These are phyloP conservation scores for Ilyonectria robusta DNA, from an alignment of 2,329 filamentous ascomycete species.

Conservation along the genomic window DNA sequence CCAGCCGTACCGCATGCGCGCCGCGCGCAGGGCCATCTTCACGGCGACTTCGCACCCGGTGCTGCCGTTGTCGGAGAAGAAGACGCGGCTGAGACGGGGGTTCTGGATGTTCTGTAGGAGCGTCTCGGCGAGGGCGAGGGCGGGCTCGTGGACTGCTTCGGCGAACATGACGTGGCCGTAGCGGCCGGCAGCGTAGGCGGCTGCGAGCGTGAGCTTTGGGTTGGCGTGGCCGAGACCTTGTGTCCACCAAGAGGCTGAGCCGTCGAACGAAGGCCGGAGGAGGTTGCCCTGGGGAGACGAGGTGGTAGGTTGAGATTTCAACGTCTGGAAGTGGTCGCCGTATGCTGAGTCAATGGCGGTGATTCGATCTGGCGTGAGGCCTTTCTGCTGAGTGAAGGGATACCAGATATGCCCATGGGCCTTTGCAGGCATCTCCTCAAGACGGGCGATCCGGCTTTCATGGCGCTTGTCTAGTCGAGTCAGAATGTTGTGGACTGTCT, in stretches of 20 bases:
- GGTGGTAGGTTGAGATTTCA: conserved; percentile 24
- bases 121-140: conserved; percentile 75
- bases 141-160: conserved; percentile 83
- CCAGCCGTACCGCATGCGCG: conserved; percentile 78
- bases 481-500: conserved; percentile 61
- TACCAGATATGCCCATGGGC: conserved; percentile 84
- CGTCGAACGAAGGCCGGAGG: conserved; percentile 77
- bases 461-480: conserved; percentile 68
- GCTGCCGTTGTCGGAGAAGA: conserved; percentile 88
- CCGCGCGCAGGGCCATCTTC: conserved; percentile 85
- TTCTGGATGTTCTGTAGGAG: conserved; percentile 74
- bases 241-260: conserved; percentile 92
- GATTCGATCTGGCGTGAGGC: conserved; percentile 73
- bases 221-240: conserved; percentile 89
- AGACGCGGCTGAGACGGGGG: conserved; percentile 77
- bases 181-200: conserved; percentile 84
- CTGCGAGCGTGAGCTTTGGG: conserved; percentile 78
- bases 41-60: conserved; percentile 87
- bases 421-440: conserved; percentile 73
- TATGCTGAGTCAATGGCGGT: conserved; percentile 85
- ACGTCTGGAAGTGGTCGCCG: conserved; percentile 82
- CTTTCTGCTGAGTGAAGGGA: conserved; percentile 86
- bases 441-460: conserved; percentile 65
- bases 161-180: conserved; percentile 95
- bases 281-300: conserved; percentile 21